Evolutionary conservation across 768 basidiomycete genomes (phyloP), one percentile per base, ranked within the genome.

Genomic region (Dentipellis sp.): DNA sequence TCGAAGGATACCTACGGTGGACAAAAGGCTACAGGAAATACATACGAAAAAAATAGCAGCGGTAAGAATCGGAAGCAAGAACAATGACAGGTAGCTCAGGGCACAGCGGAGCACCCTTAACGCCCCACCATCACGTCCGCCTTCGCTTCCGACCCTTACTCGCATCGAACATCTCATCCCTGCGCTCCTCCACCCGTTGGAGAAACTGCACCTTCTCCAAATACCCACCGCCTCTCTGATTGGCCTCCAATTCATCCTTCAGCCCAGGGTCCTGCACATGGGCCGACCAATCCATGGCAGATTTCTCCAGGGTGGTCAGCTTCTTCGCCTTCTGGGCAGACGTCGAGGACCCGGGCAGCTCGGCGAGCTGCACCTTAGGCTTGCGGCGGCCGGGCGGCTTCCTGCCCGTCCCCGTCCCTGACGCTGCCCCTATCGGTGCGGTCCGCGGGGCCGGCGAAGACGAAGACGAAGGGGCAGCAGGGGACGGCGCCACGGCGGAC

Each of bases 201-300:
- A 94, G 69, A 64, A 93, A 94, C 39, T 91, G 89, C 34, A 91
- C 81, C 70, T 88, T 92, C 62, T 90, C 91, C 17, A 94, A 72
- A 68, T 88, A 94, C 0, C 91, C 88, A 9, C 87, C 89, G 0
- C 83, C 80, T 42, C 84, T 78, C 49, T 84, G 74, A 57, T 91
- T 85, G 3, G 80, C 80, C 50, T 86, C 81, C n/a, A 94, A 75
- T 58, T 89, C 86, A 61, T 90, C 84, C 58, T 80, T 77, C 9
- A 84, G 64, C 3, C 73, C 77, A 0, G 73, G 56, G 17, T 67
- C 64, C 22, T 68, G 63, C 12, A 90, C 68, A 62, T 92, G 89
- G 0, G 80, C 69, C 29, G 77, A 76, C 91, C 91, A 94, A 65
- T 94, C 91, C 79, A 94, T 82, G 11, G 86, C 82, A 0, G 88